A percentile compares a stretch with the other conserved stretches of the same genome.
Conservation (phyloP, 1,284 basidiomycete species). For the Marasmius fiardii region DNA sequence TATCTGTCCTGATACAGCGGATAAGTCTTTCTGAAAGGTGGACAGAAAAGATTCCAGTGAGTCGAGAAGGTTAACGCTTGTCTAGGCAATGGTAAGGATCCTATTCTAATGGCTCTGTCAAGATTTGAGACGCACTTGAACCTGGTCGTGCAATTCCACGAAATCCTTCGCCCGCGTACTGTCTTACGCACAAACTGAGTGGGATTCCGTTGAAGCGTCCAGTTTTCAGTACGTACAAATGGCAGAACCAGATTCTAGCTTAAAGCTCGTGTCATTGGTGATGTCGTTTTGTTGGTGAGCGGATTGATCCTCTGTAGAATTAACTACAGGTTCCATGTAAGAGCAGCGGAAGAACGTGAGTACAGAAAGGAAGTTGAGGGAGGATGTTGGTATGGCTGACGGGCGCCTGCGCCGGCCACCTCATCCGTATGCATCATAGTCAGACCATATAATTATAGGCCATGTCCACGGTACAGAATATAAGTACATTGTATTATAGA, state of each 20-base stretch:
- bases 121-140: constrained; percentile 38
- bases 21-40: constrained; percentile 93
- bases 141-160: constrained; percentile 81
- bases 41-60: constrained; percentile 89
- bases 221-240: constrained; percentile 6
- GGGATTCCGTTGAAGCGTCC: not conserved
- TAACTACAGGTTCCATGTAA: too few species aligned
- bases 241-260: not conserved
- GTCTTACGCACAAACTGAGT: constrained; percentile 7
- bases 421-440: too few species aligned
- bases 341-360: too few species aligned
- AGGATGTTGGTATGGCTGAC: too few species aligned
- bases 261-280: not conserved
- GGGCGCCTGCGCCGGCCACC: too few species aligned
- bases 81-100: constrained; percentile 36
- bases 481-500: not conserved
- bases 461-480: too few species aligned
- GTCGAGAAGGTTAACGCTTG: constrained; percentile 74
- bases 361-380: too few species aligned
- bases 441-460: too few species aligned
- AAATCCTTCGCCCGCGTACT: constrained; percentile 61
- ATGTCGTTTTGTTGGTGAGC: too few species aligned
- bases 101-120: constrained; percentile 2
- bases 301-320: too few species aligned
- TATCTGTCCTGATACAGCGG: constrained; percentile 93